These are phyloP conservation scores for Chimonanthus salicifolius DNA, from an alignment of 164 flowering plant genomes.

Conservation along the genomic window DNA sequence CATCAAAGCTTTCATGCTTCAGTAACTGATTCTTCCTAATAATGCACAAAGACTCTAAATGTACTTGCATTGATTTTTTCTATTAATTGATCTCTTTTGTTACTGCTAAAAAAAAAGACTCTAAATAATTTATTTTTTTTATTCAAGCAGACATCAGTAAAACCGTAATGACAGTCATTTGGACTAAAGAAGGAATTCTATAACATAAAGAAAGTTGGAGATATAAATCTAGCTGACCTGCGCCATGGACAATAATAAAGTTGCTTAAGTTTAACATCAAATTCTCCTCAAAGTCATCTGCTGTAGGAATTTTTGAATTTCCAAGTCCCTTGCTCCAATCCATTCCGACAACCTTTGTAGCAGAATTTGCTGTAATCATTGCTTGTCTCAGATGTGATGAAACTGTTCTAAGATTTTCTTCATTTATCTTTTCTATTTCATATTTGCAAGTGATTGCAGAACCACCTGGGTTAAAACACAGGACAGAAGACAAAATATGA, in stretches of 20 bases:
- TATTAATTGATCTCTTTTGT: too few relatives aligned
- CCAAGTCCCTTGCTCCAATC: conserved; percentile 91
- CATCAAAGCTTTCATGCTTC: too few relatives aligned
- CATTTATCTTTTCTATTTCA: conserved; percentile 74
- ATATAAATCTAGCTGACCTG: conserved; percentile 43
- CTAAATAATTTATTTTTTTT: background rate
- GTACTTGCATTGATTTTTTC: background rate
- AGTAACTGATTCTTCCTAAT: too few relatives aligned
- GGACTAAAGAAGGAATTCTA: background rate
- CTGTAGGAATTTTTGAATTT: conserved; percentile 27
- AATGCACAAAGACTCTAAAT: background rate
- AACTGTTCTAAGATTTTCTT: conserved; percentile 48
- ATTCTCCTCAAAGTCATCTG: conserved; percentile 41
- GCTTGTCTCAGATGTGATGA: conserved; percentile 67
- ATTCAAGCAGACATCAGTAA: conserved; percentile 1
- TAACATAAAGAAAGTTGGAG: background rate
- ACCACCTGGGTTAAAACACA: conserved; percentile 50
- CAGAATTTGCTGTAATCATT: conserved; percentile 31
- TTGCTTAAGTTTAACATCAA: conserved; percentile 27
- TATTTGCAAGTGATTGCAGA: conserved; percentile 90
- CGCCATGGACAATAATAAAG: conserved; percentile 90
- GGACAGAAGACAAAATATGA: background rate
- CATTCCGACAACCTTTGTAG: conserved; percentile 46
- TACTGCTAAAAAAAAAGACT: too few relatives aligned
- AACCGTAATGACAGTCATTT: background rate